Conservation (phyloP, 2,329 filamentous ascomycete genomes). For the Penicillium sp. region DNA sequence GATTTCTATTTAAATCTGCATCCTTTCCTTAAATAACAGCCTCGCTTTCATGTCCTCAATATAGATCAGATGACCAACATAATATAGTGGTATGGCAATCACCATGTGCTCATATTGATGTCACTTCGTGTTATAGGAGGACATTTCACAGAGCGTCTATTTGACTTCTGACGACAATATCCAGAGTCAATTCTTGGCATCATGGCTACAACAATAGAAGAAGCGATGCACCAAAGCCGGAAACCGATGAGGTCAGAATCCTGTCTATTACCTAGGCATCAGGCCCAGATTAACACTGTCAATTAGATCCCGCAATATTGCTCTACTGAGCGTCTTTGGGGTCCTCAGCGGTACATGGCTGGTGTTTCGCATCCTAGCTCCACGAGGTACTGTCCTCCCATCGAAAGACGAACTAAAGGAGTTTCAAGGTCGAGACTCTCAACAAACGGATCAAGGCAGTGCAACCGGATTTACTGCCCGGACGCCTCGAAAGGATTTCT, state of each 20-base stretch:
- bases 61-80: too few species aligned
- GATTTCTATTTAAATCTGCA: too few species aligned
- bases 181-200: neutral
- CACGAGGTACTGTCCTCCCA: slow-evolving; percentile 7
- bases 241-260: slow-evolving; percentile 3
- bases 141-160: neutral
- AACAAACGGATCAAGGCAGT: slow-evolving; percentile 12
- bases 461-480: slow-evolving; percentile 6
- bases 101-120: slow-evolving; percentile 6
- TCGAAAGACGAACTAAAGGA: slow-evolving; percentile 19
- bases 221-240: neutral
- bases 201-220: slow-evolving; percentile 1
- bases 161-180: neutral
- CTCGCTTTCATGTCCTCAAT: too few species aligned
- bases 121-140: neutral
- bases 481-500: slow-evolving; percentile 6
- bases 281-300: neutral
- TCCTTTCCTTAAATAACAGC: too few species aligned
- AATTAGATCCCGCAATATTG: slow-evolving; percentile 22
- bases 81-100: neutral
- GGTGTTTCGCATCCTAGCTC: slow-evolving; percentile 21
- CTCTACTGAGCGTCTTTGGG: slow-evolving; percentile 22
- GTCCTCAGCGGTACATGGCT: slow-evolving; percentile 22
- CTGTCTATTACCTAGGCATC: neutral
- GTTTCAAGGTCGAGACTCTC: slow-evolving; percentile 13